phyloP scores from a whole-genome alignment of 306 rosid genomes.

The Amphicarpaea edgeworthii region DNA sequence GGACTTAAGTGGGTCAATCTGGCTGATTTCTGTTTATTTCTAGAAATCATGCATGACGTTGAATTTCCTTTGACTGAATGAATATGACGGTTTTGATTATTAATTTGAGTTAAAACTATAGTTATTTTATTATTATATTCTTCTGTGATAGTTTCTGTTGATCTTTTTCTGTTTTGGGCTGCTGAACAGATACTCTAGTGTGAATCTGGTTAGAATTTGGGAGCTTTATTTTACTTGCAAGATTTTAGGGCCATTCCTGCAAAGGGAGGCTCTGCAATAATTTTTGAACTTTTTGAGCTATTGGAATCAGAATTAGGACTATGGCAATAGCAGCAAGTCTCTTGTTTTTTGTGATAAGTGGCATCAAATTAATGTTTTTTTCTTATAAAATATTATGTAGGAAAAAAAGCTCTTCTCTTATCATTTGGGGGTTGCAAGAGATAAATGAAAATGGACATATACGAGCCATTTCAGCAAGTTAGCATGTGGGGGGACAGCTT shows the following conservation, averaged over 20 bases:
- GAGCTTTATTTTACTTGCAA: background rate
- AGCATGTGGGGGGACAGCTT: conserved; percentile 76
- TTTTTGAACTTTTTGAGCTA: conserved; percentile 8
- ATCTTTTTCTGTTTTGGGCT: background rate
- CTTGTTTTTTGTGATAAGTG: conserved; percentile 31
- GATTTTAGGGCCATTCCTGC: conserved; percentile 19
- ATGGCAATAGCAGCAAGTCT: conserved; percentile 9
- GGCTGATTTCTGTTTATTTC: conserved; percentile 6
- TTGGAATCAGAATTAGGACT: conserved; percentile 40
- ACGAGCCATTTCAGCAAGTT: conserved; percentile 80
- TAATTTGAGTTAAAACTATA: conserved; percentile 29
- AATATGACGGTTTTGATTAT: conserved; percentile 26
- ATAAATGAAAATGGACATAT: conserved; percentile 68
- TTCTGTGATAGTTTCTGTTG: conserved; percentile 7
- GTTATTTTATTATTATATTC: background rate
- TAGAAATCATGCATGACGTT: conserved; percentile 31
- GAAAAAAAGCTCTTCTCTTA: conserved; percentile 14
- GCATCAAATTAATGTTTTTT: conserved; percentile 18
- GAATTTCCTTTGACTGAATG: conserved; percentile 23
- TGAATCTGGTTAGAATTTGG: conserved; percentile 10
- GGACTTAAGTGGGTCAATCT: conserved; percentile 29
- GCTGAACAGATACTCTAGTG: conserved; percentile 2
- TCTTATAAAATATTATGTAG: conserved; percentile 29
- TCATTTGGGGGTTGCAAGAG: conserved; percentile 29
- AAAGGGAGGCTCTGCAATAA: conserved; percentile 2